A percentile compares a stretch with the other conserved stretches of the same genome.
Conservation (phyloP, 2,329 filamentous ascomycete genomes). For the Colletotrichum sp. region DNA sequence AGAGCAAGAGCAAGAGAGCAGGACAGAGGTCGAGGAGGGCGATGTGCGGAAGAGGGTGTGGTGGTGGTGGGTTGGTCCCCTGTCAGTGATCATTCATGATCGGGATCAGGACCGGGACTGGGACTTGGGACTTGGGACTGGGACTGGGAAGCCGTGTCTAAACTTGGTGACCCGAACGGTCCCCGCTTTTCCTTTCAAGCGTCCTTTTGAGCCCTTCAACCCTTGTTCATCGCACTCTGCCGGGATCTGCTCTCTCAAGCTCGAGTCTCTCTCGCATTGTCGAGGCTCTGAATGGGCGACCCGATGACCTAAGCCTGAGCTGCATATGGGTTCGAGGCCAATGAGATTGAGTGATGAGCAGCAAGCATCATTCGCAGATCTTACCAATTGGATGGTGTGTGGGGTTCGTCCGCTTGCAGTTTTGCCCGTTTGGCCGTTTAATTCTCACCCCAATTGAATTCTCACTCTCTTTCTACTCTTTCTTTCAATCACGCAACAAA, state of each 20-base stretch:
- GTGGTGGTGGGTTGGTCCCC: background rate
- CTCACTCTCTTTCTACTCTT: background rate
- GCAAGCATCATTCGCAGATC: conserved; percentile 5
- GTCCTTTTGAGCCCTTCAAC: background rate
- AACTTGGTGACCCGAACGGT: background rate
- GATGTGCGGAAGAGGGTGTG: background rate
- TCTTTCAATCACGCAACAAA: background rate
- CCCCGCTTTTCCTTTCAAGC: conserved; percentile 17
- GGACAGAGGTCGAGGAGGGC: background rate
- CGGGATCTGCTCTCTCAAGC: background rate
- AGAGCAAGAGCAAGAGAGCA: background rate
- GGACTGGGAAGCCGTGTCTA: background rate
- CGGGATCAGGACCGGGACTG: background rate
- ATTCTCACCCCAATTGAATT: background rate
- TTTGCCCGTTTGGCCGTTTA: background rate
- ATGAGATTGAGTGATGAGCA: conserved; percentile 7
- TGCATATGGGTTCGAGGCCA: conserved; percentile 1
- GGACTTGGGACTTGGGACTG: background rate
- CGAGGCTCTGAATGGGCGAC: background rate
- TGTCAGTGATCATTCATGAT: background rate
- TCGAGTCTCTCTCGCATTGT: background rate
- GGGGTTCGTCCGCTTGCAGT: background rate
- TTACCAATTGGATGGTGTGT: background rate
- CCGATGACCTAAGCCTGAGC: background rate
- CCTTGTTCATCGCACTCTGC: background rate